Percentiles rank a stretch among this genome's conserved stretches.
Evolutionary conservation across 768 basidiomycete species (phyloP).

Genomic region (Lyophyllum atratum): DNA sequence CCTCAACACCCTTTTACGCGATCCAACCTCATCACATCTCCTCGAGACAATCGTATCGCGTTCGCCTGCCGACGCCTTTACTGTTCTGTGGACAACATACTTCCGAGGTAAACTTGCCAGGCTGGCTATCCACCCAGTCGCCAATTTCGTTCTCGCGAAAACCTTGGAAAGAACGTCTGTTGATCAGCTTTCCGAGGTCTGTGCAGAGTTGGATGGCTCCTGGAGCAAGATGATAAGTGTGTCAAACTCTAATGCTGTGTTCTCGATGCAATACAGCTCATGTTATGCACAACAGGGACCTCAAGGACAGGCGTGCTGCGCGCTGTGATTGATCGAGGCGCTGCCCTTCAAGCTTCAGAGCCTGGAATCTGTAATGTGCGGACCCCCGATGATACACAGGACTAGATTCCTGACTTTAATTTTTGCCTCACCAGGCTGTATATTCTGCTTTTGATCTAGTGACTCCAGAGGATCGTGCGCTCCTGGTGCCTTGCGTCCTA

Average conservation of each 20-base stretch:
- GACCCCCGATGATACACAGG: not conserved
- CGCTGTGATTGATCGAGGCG: slow-evolving; percentile 71
- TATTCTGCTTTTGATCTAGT: slow-evolving; percentile 59
- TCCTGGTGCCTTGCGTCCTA: slow-evolving; percentile 71
- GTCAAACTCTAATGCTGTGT: slow-evolving; percentile 28
- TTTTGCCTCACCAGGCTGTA: slow-evolving; percentile 48
- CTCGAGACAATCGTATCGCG: slow-evolving; percentile 77
- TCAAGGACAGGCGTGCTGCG: slow-evolving; percentile 78
- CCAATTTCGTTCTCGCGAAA: slow-evolving; percentile 90
- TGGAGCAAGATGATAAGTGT: slow-evolving; percentile 71
- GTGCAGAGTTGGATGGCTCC: slow-evolving; percentile 57
- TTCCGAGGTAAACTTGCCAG: slow-evolving; percentile 72
- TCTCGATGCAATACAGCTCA: not conserved
- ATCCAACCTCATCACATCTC: slow-evolving; percentile 87
- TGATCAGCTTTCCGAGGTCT: slow-evolving; percentile 53
- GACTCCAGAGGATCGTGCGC: slow-evolving; percentile 45
- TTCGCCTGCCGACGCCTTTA: slow-evolving; percentile 63
- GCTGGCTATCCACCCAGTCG: slow-evolving; percentile 84
- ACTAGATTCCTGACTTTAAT: slow-evolving; percentile 7
- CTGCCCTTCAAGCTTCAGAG: slow-evolving; percentile 47
- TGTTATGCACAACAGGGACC: slow-evolving; percentile 44
- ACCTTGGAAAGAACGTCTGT: slow-evolving; percentile 65
- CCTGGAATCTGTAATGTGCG: slow-evolving; percentile 59
- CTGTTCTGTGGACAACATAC: slow-evolving; percentile 74
- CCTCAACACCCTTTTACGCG: slow-evolving; percentile 78